Conservation (phyloP, 129 eudicot genomes). For the Mikania micrantha region DNA sequence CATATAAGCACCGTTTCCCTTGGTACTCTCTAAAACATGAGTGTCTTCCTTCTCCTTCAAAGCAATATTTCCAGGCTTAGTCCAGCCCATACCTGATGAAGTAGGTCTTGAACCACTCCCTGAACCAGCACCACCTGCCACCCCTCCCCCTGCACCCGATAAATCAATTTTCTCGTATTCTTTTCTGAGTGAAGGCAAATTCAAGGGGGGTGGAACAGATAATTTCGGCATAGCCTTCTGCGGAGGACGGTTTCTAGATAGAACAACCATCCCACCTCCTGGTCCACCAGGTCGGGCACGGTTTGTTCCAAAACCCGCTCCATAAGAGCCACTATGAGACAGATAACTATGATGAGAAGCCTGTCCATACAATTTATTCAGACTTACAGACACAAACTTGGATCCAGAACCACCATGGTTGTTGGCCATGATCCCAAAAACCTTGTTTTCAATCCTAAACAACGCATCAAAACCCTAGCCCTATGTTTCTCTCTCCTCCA, state of each 20-base stretch:
- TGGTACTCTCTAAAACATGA: conserved; percentile 23
- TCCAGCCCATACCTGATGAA: conserved; percentile 81
- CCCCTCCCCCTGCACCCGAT: conserved; percentile 54
- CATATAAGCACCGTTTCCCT: conserved; percentile 46
- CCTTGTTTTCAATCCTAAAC: conserved; percentile 31
- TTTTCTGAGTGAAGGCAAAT: conserved; percentile 80
- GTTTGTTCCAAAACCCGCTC: conserved; percentile 30
- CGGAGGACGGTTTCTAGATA: conserved; percentile 48
- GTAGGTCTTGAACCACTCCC: conserved; percentile 64
- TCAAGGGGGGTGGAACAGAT: conserved; percentile 95
- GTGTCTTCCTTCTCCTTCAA: conserved; percentile 46
- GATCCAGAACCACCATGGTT: conserved; percentile 54
- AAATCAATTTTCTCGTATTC: conserved; percentile 84
- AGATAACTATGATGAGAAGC: conserved; percentile 38
- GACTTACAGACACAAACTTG: conserved; percentile 71
- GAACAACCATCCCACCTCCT: conserved; percentile 77
- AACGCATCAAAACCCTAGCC: conserved; percentile 66
- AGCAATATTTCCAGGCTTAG: conserved; percentile 56
- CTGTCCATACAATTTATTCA: conserved; percentile 74
- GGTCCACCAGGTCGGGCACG: conserved; percentile 38
- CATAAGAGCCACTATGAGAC: conserved; percentile 44
- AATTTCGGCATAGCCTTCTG: conserved; percentile 54
- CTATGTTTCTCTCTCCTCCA: conserved; percentile 26
- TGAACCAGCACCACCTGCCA: conserved; percentile 49
- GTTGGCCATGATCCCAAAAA: conserved; percentile 63